A percentile compares a stretch with the other conserved stretches of the same genome.
phyloP scores from a whole-genome alignment of 1,139 yeast genomes.

The Pichia sp. region DNA sequence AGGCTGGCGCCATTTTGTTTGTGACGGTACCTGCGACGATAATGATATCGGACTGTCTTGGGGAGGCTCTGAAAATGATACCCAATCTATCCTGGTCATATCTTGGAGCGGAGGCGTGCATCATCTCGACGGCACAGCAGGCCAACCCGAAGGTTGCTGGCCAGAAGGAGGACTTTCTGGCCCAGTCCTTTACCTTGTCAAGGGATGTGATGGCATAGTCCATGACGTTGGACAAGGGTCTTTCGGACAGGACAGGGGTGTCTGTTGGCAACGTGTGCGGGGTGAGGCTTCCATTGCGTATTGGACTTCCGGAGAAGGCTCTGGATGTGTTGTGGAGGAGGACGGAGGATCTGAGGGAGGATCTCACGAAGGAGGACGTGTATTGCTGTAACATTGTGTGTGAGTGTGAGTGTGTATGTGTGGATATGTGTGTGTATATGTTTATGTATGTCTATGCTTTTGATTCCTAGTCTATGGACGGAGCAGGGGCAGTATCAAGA shows the following conservation, averaged over 20 bases:
- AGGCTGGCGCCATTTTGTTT: conserved; percentile 90
- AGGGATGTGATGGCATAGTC: conserved; percentile 84
- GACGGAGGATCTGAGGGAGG: conserved; percentile 4
- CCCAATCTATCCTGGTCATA: conserved; percentile 93
- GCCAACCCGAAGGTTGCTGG: conserved; percentile 91
- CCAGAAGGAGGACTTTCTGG: conserved; percentile 89
- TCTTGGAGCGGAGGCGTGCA: conserved; percentile 90
- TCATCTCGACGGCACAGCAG: conserved; percentile 93
- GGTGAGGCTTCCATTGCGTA: conserved; percentile 18
- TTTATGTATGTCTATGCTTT: neutral
- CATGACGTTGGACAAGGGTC: conserved; percentile 51
- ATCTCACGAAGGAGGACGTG: conserved; percentile 6
- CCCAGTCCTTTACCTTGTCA: conserved; percentile 87
- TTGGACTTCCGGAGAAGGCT: conserved; percentile 15
- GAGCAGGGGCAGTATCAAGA: too few relatives aligned
- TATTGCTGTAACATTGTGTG: conserved; percentile 6
- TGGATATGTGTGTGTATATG: neutral
- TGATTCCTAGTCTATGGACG: too few relatives aligned
- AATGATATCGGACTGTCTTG: conserved; percentile 91
- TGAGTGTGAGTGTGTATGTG: neutral
- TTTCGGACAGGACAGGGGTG: conserved; percentile 49
- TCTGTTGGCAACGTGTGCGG: conserved; percentile 36
- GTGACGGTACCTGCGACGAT: conserved; percentile 91
- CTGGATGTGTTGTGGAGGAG: conserved; percentile 6
- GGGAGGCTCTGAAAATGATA: conserved; percentile 90